Percentiles rank a stretch among this genome's conserved stretches.
phyloP scores from a whole-genome alignment of 495 filamentous ascomycete genomes.

The Xanthoparmelia taractica region DNA sequence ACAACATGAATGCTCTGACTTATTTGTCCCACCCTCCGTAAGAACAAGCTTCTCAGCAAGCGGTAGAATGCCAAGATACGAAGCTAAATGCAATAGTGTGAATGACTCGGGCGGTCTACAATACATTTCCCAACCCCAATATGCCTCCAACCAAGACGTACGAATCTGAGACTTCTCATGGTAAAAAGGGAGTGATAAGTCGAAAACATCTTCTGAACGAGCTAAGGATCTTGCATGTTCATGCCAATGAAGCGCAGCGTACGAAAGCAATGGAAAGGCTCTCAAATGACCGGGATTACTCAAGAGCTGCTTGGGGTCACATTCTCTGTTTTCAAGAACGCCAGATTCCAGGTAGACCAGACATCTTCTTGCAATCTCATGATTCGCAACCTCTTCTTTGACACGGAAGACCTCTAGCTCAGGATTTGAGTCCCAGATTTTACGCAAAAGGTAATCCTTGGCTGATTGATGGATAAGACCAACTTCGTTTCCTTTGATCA shows the following conservation, averaged over 20 bases:
- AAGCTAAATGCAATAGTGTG: constrained; percentile 2
- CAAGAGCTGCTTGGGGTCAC: not conserved
- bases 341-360: constrained; percentile 23
- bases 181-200: constrained; percentile 26
- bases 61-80: constrained; percentile 1
- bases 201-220: constrained; percentile 19
- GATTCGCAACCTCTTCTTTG: constrained; percentile 16
- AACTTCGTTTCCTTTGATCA: not conserved
- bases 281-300: constrained; percentile 12
- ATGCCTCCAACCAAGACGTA: not conserved
- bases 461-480: constrained; percentile 34
- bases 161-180: constrained; percentile 17
- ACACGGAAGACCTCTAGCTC: constrained; percentile 26
- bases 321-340: constrained; percentile 7
- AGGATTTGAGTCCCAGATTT: constrained; percentile 16
- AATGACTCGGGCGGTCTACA: not conserved
- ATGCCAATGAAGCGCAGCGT: constrained; percentile 24
- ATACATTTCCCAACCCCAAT: not conserved
- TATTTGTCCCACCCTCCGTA: not conserved
- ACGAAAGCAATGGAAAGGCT: constrained; percentile 24
- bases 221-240: constrained; percentile 18
- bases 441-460: constrained; percentile 31
- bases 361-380: constrained; percentile 21
- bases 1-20: too few relatives aligned
- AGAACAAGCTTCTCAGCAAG: constrained; percentile 4